Percentiles rank a stretch among this genome's conserved stretches.
These are phyloP conservation scores for Helotiales sp. DNA, from an alignment of 2,329 filamentous ascomycete genomes.

Conservation along the genomic window DNA sequence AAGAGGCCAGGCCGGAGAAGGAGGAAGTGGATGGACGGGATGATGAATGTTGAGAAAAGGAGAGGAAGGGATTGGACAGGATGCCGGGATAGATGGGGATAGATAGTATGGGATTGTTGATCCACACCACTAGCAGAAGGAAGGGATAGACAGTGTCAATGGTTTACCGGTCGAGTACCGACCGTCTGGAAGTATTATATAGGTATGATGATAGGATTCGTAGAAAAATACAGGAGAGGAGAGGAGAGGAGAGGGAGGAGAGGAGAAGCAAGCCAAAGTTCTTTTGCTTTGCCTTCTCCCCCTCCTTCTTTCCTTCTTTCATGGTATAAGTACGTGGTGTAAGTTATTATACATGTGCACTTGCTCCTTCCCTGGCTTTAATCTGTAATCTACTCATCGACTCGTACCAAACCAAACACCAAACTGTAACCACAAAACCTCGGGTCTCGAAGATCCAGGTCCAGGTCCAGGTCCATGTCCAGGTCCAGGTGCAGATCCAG, in stretches of 20 bases:
- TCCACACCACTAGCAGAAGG: slow-evolving; percentile 2
- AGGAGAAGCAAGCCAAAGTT: not conserved
- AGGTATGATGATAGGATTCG: not conserved
- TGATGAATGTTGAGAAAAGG: slow-evolving; percentile 1
- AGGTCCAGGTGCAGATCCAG: not conserved
- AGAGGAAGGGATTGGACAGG: not conserved
- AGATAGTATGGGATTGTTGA: slow-evolving; percentile 8
- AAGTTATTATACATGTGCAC: too few relatives aligned
- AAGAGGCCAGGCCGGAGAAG: not conserved
- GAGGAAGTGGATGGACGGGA: not conserved
- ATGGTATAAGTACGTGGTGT: too few relatives aligned
- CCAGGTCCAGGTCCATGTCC: not conserved
- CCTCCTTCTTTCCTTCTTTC: not conserved
- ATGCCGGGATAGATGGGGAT: slow-evolving; percentile 2
- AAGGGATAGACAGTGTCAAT: not conserved
- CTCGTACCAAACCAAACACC: too few relatives aligned
- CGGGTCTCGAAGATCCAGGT: not conserved
- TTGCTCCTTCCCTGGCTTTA: slow-evolving; percentile 1
- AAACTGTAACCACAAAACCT: not conserved
- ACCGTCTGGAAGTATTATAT: too few relatives aligned
- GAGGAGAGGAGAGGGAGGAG: not conserved
- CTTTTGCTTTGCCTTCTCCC: not conserved
- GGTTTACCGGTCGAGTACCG: too few relatives aligned
- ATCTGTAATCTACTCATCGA: not conserved
- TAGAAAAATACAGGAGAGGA: not conserved